Evolutionary conservation across 2,329 filamentous ascomycete genomes (phyloP).

Genomic region (Trichoderma breve): DNA sequence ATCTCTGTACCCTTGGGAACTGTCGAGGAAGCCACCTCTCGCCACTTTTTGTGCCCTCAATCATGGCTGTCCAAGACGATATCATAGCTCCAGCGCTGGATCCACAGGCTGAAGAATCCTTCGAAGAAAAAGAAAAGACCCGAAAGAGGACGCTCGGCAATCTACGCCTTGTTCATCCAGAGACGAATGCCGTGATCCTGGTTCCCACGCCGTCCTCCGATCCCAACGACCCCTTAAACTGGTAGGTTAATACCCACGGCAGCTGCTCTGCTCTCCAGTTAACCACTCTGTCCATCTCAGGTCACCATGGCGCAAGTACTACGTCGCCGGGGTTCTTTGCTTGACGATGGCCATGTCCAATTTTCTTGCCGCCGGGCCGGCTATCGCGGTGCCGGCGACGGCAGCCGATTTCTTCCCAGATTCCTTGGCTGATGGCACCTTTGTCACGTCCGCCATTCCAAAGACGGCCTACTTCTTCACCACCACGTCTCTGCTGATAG

Average conservation of each 20-base stretch:
- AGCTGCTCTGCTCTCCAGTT: background rate
- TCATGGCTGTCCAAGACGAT: constrained; percentile 7
- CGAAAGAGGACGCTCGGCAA: constrained; percentile 38
- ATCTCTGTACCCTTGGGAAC: background rate
- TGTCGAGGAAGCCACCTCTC: background rate
- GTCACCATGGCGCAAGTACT: constrained; percentile 48
- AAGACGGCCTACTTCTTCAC: constrained; percentile 54
- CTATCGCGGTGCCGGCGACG: constrained; percentile 49
- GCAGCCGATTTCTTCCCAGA: constrained; percentile 47
- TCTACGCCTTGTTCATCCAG: constrained; percentile 41
- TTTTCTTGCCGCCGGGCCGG: constrained; percentile 55
- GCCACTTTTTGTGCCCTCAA: background rate
- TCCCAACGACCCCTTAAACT: constrained; percentile 54
- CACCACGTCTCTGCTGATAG: constrained; percentile 48
- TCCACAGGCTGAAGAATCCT: constrained; percentile 12
- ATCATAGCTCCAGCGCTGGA: constrained; percentile 16
- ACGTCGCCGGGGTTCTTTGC: constrained; percentile 50
- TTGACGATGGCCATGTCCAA: constrained; percentile 56
- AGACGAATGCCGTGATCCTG: constrained; percentile 49
- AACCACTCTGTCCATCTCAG: constrained; percentile 28
- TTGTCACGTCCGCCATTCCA: constrained; percentile 37
- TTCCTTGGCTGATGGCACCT: constrained; percentile 28
- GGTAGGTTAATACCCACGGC: constrained; percentile 35
- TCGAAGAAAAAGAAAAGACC: constrained; percentile 17
- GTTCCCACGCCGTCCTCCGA: constrained; percentile 51